Evolutionary conservation across 225 moss, liverwort and hornwort species (phyloP), one percentile per base, ranked within the genome.

Genomic region (Sphagnum tenellum): DNA sequence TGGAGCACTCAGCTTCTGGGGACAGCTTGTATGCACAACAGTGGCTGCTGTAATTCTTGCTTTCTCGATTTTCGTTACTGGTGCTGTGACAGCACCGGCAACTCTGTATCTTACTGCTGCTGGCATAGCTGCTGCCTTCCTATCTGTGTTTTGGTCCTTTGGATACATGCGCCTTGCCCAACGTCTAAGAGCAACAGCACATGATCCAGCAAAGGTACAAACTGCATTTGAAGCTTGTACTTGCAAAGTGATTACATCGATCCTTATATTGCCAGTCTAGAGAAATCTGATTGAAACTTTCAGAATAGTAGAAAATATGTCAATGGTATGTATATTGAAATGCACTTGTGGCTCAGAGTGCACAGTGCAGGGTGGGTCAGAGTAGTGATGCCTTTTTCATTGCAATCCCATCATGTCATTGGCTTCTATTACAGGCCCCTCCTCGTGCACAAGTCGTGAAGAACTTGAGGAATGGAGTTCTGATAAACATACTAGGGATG

Each of bases 121-220:
- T 48, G 95, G 95, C 64, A 92, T 96, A 48, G 95, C 89, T 10
- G 88, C 92, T 44, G 95, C 92, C 1, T 96, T 96, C 70, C 76
- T 92, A 5, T 96, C 95, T 8, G 85, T 89, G 67, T 96, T 96
- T 73, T 88, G 92, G 95, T 92, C 95, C 12, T 96, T 92, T 66
- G 86, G 95, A 47, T 92, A 89, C 73, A 83, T 92, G 70, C 82
- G 88, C 50, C 78, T 96, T 45, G 75, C 95, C 7, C 84, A 89
- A 55, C 76, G 79, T 45, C 14, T 7, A 4, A 10, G 46, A 29
- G 29, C 29, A 29, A 29, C 29, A 29, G 29, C 29, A 29, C 29
- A 29, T 29, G 29, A 29, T 29, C 29, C 29, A 29, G 29, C 29
- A 1, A 29, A 29, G 29, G 29, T 29, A 29, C 29, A 29, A 29